Conservation (phyloP, 345 rosid species). For the Dipteronia sinensis region DNA sequence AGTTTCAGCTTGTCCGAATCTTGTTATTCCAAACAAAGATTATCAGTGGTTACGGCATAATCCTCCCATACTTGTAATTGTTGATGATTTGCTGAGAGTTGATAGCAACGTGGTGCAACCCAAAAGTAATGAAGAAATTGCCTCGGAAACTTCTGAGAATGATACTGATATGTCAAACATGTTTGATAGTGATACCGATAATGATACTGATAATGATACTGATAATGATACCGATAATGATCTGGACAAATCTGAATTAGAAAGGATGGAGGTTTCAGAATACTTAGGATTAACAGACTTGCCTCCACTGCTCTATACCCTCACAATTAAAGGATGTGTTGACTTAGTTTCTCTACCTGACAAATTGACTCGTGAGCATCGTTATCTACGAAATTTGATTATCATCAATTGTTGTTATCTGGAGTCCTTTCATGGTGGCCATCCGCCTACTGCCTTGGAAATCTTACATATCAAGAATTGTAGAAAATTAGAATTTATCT, state of each 20-base stretch:
- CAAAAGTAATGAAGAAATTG: no score
- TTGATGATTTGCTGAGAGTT: no score
- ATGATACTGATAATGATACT: no score
- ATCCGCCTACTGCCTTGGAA: constrained; percentile 25
- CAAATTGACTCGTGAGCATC: constrained; percentile 7
- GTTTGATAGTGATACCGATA: no score
- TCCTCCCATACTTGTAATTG: no score
- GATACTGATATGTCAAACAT: neutral
- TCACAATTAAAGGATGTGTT: constrained; percentile 32
- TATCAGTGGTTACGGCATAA: no score
- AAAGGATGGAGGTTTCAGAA: constrained; percentile 2
- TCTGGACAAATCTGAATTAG: no score
- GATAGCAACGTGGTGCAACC: no score
- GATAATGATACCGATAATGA: no score
- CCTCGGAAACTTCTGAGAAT: neutral
- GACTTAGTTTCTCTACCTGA: constrained; percentile 25
- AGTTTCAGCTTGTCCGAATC: constrained; percentile 6
- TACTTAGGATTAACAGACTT: constrained; percentile 33
- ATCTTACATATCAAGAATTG: constrained; percentile 32
- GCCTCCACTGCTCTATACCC: constrained; percentile 28
- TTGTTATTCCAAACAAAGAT: neutral
- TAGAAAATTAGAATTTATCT: constrained; percentile 32
- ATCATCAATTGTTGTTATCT: constrained; percentile 31
- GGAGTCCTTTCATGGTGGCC: constrained; percentile 23
- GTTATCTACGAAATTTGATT: constrained; percentile 29